Evolutionary conservation across 192 early-diverging fungal genomes (phyloP), one percentile per base, ranked within the genome.

Genomic region (Entomortierella chlamydospora): DNA sequence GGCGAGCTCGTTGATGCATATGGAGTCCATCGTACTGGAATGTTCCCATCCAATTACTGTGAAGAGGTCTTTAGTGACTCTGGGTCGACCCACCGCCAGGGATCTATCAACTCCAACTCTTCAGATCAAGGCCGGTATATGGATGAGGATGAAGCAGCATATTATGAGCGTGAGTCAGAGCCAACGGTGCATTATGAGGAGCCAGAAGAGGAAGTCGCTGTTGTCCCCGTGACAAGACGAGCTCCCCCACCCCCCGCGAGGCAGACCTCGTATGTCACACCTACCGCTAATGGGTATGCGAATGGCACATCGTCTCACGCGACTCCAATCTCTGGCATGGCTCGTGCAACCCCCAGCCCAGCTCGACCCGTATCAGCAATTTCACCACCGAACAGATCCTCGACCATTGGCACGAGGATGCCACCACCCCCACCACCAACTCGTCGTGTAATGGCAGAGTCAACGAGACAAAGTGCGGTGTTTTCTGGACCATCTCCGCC

Each of bases 1-100:
- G 97, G 97, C 28, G 90, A 92, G 81, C 68, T 95, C 12, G 77
- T 85, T n/a, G 90, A 94, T 76, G 83, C 86, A 11, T 72, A 80
- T 54, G 91, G 92, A 45, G 80, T 85, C 3, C 79, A 78, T 61
- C 65, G 73, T 17, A 81, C 63, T n/a, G 97, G 97, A 10, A 93
- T 99, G 84, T 98, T 99, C 82, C 97, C 97, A 30, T 87, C 87
- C 41, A 97, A 98, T 79, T 99, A 99, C 64, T 93, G 91, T 13
- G 93, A 95, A 72, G 88, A 87, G 33, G 86, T 83, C 47, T 17
- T 68, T 25, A 73, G 78, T 54, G 62, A 73, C 60, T 34, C 74
- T 28, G 64, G 71, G 50, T 71, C 80, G n/a, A 70, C 72, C 26
- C 69, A 72, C 63, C 42, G 60, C 17, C 42, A 81, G 47, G 59